Evolutionary conservation across 257 asterid species (phyloP), one percentile per base, ranked within the genome.

Genomic region (Euphrasia confusa): DNA sequence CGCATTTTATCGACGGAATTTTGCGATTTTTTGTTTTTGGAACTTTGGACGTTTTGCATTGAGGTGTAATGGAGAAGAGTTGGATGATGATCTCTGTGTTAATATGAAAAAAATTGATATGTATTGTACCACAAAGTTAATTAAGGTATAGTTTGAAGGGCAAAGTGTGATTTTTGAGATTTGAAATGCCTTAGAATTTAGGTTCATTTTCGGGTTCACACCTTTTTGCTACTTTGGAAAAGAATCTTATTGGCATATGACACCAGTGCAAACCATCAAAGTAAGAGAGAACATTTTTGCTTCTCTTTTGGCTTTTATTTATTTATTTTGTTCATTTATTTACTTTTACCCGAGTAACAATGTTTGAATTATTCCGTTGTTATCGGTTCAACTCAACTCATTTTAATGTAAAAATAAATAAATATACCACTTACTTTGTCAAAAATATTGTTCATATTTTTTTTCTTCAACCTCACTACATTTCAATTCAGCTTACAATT

Each of bases 201-300:
- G 71, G 66, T 75, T 77, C 79, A 66, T 73, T 75, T 64, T 75
- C 67, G 66, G 68, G 33, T 18, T 11, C 15, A 45, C 15, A 21
- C 24, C 24, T 17, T 45, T 44, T 44, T 44, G 63, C 53, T 81
- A 72, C 52, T 45, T 45, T 45, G 18, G 52, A 45, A 45, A 45
- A 45, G 52, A 45, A 45, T 45, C 52, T 42, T 42, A 42, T 42
- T 42, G 13, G 15, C 14, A 13, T 45, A n/a, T 11, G 52, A 44
- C 52, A 10, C n/a, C 50, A n/a, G 4, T 44, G 50, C 50, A 12
- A 45, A 13, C 52, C 49, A 44, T 44, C 13, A 11, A 44, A 42
- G 13, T 42, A 42, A 42, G 33, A 30, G 33, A 40, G 11, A 7
- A 2, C 10, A 42, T 13, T 9, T 1, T 5, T 6, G 2, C 3